These are phyloP conservation scores for Moricandia moricandioides DNA, from an alignment of 345 rosid genomes.

Conservation along the genomic window DNA sequence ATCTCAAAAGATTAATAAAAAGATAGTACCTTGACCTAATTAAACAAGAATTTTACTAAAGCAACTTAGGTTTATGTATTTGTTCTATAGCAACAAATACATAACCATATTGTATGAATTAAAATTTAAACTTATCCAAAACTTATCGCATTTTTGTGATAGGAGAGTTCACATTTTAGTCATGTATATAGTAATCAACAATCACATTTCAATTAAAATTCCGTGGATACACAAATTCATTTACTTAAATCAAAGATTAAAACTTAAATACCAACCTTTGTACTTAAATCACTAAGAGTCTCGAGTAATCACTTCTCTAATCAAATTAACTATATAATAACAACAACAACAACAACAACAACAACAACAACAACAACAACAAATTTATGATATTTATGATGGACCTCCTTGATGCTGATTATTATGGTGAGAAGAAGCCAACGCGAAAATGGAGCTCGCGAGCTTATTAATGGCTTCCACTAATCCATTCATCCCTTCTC, in stretches of 20 bases:
- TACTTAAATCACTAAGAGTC: conserved; percentile 9
- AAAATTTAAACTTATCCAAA: neutral
- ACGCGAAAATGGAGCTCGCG: conserved; percentile 70
- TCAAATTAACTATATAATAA: conserved; percentile 6
- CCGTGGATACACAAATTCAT: conserved; percentile 16
- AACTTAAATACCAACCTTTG: conserved; percentile 21
- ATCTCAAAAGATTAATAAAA: neutral
- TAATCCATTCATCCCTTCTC: conserved; percentile 62
- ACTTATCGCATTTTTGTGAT: neutral
- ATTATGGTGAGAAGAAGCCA: conserved; percentile 50
- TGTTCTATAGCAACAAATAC: neutral
- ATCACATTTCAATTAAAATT: conserved; percentile 18
- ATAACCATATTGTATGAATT: neutral
- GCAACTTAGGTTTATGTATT: neutral
- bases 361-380: neutral
- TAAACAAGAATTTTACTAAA: neutral
- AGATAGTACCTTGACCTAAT: neutral
- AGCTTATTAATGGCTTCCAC: conserved; percentile 83
- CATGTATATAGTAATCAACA: neutral
- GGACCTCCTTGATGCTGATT: conserved; percentile 38
- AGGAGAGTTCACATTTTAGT: neutral
- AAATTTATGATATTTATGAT: conserved; percentile 3
- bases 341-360: neutral
- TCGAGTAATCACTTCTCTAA: conserved; percentile 30
- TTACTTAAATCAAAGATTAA: neutral